Evolutionary conservation across 2,329 filamentous ascomycete genomes (phyloP).

Genomic region (Aspergillus ruber): DNA sequence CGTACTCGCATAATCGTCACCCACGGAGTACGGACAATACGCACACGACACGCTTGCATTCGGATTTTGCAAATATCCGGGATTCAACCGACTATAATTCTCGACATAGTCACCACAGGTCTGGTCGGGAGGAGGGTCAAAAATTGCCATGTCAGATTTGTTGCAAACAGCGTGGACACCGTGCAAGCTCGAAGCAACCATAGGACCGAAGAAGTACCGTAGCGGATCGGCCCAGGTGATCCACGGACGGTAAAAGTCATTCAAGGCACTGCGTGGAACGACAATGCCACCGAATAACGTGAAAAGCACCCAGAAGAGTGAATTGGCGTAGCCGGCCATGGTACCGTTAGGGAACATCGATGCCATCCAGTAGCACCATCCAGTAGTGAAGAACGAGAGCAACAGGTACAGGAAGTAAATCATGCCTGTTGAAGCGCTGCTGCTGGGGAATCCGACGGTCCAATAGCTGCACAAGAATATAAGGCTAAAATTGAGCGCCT

Average conservation of each 20-base stretch:
- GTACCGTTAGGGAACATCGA: conserved; percentile 4
- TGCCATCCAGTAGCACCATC: conserved; percentile 1
- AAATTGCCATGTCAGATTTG: not conserved
- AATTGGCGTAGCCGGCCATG: conserved; percentile 7
- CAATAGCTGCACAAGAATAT: conserved; percentile 4
- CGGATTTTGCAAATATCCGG: conserved; percentile 1
- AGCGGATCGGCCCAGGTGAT: conserved; percentile 6
- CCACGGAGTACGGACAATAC: conserved; percentile 1
- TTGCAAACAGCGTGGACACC: not conserved
- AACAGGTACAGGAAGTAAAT: conserved; percentile 5
- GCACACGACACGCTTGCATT: not conserved
- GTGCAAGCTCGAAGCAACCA: conserved; percentile 1
- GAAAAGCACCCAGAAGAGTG: conserved; percentile 4
- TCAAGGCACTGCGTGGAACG: conserved; percentile 1
- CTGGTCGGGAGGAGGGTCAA: conserved; percentile 3
- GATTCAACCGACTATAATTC: not conserved
- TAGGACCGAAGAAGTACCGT: conserved; percentile 5
- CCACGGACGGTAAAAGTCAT: conserved; percentile 6
- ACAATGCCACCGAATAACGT: conserved; percentile 3
- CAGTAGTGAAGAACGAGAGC: conserved; percentile 1
- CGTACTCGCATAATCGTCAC: conserved; percentile 1
- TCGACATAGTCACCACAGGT: conserved; percentile 2
- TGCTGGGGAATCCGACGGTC: conserved; percentile 4
- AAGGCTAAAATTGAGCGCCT: not conserved
- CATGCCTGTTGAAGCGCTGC: conserved; percentile 2